A percentile compares a stretch with the other conserved stretches of the same genome.
phyloP scores from a whole-genome alignment of 192 early-diverging fungal species.

The Coemansia sp. region DNA sequence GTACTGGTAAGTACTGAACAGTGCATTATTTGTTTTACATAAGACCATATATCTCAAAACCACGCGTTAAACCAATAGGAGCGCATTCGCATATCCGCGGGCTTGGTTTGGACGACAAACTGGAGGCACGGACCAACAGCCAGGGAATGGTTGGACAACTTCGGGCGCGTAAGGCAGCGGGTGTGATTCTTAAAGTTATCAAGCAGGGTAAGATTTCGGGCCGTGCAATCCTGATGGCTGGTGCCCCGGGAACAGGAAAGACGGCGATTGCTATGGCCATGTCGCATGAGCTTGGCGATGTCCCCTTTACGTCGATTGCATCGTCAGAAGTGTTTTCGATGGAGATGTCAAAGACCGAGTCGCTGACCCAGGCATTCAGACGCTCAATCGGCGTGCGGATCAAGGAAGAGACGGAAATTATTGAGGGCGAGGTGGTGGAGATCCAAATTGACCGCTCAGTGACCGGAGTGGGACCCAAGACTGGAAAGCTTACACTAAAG shows the following conservation, averaged over 20 bases:
- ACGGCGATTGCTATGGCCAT: slow-evolving; percentile 99
- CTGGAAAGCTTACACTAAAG: slow-evolving; percentile 96
- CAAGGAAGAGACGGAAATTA: slow-evolving; percentile 97
- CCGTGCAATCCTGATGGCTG: slow-evolving; percentile 95
- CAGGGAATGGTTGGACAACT: slow-evolving; percentile 99
- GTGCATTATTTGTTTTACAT: background rate
- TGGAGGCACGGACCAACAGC: slow-evolving; percentile 80
- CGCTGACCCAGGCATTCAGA: slow-evolving; percentile 95
- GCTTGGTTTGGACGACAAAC: slow-evolving; percentile 89
- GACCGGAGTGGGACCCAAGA: slow-evolving; percentile 89
- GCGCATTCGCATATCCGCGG: slow-evolving; percentile 98
- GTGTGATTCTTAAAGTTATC: slow-evolving; percentile 95
- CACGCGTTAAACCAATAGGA: slow-evolving; percentile 55
- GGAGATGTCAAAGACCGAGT: slow-evolving; percentile 98
- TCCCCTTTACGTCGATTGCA: slow-evolving; percentile 97
- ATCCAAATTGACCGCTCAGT: slow-evolving; percentile 93
- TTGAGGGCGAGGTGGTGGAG: slow-evolving; percentile 99
- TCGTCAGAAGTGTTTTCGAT: slow-evolving; percentile 98
- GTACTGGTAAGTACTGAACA: slow-evolving; percentile 37
- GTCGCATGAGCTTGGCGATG: slow-evolving; percentile 94
- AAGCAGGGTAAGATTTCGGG: slow-evolving; percentile 98
- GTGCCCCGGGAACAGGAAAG: slow-evolving; percentile 98
- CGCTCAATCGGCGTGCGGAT: slow-evolving; percentile 96
- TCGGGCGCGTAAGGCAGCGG: slow-evolving; percentile 93
- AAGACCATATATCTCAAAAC: background rate